phyloP scores from a whole-genome alignment of 805 yeast genomes.

The Candida corydali region DNA sequence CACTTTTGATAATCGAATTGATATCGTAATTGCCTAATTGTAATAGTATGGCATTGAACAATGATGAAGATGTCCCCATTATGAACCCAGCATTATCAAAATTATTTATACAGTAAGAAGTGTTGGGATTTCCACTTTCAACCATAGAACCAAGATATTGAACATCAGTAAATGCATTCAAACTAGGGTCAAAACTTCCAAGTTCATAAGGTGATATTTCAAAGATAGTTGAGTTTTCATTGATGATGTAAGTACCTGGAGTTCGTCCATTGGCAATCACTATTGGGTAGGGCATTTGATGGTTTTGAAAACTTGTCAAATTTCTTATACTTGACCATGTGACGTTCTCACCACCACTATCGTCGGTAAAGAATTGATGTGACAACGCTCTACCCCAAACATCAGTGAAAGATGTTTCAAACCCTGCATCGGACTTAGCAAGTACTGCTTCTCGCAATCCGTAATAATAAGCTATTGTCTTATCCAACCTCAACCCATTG shows the following conservation, averaged over 20 bases:
- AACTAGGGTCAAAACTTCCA: constrained; percentile 38
- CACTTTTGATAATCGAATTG: constrained; percentile 15
- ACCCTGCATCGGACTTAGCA: constrained; percentile 52
- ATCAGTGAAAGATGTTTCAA: constrained; percentile 63
- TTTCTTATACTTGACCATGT: constrained; percentile 33
- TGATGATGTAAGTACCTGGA: constrained; percentile 27
- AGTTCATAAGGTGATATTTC: constrained; percentile 41
- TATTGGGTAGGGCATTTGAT: constrained; percentile 41
- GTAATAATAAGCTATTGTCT: constrained; percentile 45
- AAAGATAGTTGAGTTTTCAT: constrained; percentile 33
- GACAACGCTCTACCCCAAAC: constrained; percentile 83
- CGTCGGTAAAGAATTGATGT: constrained; percentile 82
- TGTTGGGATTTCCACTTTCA: constrained; percentile 26
- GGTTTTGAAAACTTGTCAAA: constrained; percentile 22
- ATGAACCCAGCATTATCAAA: constrained; percentile 39
- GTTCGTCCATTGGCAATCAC: constrained; percentile 32
- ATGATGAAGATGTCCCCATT: constrained; percentile 36
- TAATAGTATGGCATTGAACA: constrained; percentile 45
- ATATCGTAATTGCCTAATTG: constrained; percentile 38
- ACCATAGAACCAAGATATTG: constrained; percentile 34
- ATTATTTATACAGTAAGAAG: constrained; percentile 27
- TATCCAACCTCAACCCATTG: constrained; percentile 39
- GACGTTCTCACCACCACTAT: constrained; percentile 24
- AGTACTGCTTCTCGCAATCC: constrained; percentile 46
- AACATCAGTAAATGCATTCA: constrained; percentile 35